phyloP scores from a whole-genome alignment of 2,329 filamentous ascomycete species.

The Apiospora saccharicola region DNA sequence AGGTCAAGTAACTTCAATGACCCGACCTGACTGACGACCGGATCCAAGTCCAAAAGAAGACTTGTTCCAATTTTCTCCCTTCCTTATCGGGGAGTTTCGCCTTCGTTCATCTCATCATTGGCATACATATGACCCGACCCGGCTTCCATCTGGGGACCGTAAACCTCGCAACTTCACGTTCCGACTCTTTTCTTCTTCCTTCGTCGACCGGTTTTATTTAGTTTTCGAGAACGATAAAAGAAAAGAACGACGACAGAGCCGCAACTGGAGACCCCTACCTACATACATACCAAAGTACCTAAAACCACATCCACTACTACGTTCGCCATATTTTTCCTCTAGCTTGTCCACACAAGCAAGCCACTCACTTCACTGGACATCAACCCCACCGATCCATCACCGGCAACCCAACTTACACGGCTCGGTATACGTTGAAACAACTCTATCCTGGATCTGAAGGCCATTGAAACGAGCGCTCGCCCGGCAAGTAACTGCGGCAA shows the following conservation, averaged over 20 bases:
- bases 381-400: constrained; percentile 11
- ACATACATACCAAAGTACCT: background rate
- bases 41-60: constrained; percentile 18
- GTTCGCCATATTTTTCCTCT: background rate
- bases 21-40: constrained; percentile 14
- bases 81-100: constrained; percentile 18
- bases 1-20: constrained; percentile 2
- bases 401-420: constrained; percentile 16
- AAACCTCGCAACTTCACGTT: constrained; percentile 11
- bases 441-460: background rate
- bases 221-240: background rate
- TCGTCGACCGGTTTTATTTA: background rate
- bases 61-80: constrained; percentile 12
- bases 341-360: constrained; percentile 16
- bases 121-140: constrained; percentile 13
- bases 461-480: constrained; percentile 12
- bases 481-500: background rate
- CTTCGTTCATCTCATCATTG: constrained; percentile 16
- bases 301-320: background rate
- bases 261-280: background rate
- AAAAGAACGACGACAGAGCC: background rate
- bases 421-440: constrained; percentile 10
- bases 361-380: constrained; percentile 14
- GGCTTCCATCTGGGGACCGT: background rate
- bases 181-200: constrained; percentile 8